phyloP scores from a whole-genome alignment of 306 rosid genomes.

The Glycine tomentella region DNA sequence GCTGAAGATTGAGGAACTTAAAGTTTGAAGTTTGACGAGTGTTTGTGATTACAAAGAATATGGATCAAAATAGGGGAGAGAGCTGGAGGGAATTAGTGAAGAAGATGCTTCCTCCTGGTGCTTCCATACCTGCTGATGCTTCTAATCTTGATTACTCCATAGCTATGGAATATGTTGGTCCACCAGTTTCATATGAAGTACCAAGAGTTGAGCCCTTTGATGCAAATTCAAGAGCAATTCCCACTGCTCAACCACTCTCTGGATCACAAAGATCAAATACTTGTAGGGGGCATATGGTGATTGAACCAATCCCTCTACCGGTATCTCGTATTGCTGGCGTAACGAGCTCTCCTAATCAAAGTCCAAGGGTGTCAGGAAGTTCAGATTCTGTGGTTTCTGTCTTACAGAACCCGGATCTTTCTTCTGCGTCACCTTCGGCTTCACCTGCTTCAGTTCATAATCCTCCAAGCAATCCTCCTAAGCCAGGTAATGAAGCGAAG shows the following conservation, averaged over 20 bases:
- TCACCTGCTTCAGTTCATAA: slow-evolving; percentile 91
- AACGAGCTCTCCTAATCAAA: slow-evolving; percentile 71
- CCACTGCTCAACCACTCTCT: slow-evolving; percentile 68
- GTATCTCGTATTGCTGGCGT: slow-evolving; percentile 84
- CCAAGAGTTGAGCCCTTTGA: slow-evolving; percentile 86
- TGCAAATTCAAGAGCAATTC: slow-evolving; percentile 64
- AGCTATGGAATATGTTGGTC: slow-evolving; percentile 87
- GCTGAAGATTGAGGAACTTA: slow-evolving; percentile 36
- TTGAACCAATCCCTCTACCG: slow-evolving; percentile 86
- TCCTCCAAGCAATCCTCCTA: slow-evolving; percentile 62
- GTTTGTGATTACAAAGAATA: slow-evolving; percentile 40
- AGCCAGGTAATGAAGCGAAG: slow-evolving; percentile 61
- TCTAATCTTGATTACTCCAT: slow-evolving; percentile 84
- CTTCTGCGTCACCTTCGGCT: slow-evolving; percentile 90
- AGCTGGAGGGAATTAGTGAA: slow-evolving; percentile 82
- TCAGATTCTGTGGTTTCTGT: slow-evolving; percentile 96
- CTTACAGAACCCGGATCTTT: slow-evolving; percentile 81
- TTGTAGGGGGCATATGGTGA: slow-evolving; percentile 53
- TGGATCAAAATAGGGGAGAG: slow-evolving; percentile 70
- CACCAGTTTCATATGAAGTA: slow-evolving; percentile 80
- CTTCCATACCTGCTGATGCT: slow-evolving; percentile 81
- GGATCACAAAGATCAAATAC: slow-evolving; percentile 63
- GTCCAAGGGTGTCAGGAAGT: slow-evolving; percentile 86
- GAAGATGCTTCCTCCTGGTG: slow-evolving; percentile 93
- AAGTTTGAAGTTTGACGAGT: slow-evolving; percentile 37